Conservation (phyloP, 2,329 filamentous ascomycete species). For the Dryadomyces sulphureus region DNA sequence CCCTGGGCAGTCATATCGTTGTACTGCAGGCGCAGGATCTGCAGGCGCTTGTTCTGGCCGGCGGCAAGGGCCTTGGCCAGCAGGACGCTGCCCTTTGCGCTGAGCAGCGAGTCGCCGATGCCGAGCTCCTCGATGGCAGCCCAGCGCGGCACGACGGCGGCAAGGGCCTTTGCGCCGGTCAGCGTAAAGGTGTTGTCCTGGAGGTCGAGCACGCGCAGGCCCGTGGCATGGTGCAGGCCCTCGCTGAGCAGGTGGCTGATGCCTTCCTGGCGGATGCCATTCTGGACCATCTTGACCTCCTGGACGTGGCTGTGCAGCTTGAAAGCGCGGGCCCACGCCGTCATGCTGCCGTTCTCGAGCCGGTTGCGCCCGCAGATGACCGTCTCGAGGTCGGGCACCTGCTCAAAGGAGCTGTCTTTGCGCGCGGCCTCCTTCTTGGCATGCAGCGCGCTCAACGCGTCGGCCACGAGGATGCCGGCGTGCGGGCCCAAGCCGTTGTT, state of each 20-base stretch:
- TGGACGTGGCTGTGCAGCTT: slow-evolving; percentile 69
- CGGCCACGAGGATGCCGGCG: slow-evolving; percentile 76
- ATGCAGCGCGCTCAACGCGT: slow-evolving; percentile 72
- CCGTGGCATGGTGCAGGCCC: slow-evolving; percentile 56
- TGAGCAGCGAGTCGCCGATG: slow-evolving; percentile 75
- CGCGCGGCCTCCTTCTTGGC: slow-evolving; percentile 68
- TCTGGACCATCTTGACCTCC: slow-evolving; percentile 93
- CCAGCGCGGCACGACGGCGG: slow-evolving; percentile 63
- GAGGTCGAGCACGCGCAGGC: slow-evolving; percentile 67
- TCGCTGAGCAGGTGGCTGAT: slow-evolving; percentile 68
- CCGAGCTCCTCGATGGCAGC: slow-evolving; percentile 64
- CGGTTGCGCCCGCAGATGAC: slow-evolving; percentile 93
- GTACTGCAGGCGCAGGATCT: slow-evolving; percentile 74
- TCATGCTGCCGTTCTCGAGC: slow-evolving; percentile 89
- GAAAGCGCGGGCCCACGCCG: slow-evolving; percentile 81
- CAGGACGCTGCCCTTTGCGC: slow-evolving; percentile 59
- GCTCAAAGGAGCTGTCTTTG: slow-evolving; percentile 37
- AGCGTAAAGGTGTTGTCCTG: slow-evolving; percentile 96
- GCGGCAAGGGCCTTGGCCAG: slow-evolving; percentile 58
- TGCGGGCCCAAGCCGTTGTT: slow-evolving; percentile 95
- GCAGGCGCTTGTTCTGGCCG: slow-evolving; percentile 64
- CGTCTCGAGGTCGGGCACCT: slow-evolving; percentile 80
- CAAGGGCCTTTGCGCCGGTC: slow-evolving; percentile 63
- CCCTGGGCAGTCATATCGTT: slow-evolving; percentile 80
- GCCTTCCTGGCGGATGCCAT: slow-evolving; percentile 89